phyloP scores from a whole-genome alignment of 805 yeast genomes.

The Cyberlindnera maclurae region DNA sequence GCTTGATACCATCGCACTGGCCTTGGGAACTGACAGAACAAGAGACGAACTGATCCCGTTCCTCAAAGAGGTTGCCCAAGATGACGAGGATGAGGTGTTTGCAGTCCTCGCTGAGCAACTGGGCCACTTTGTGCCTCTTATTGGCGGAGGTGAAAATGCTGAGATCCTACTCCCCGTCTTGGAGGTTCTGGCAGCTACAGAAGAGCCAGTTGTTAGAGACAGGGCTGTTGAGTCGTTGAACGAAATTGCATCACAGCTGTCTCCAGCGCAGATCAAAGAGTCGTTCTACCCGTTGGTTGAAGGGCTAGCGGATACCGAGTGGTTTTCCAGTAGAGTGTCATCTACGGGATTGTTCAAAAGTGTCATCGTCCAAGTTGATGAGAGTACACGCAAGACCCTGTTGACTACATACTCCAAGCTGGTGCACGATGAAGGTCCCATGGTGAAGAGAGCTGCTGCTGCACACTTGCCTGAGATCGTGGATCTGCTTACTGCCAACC shows the following conservation, averaged over 20 bases:
- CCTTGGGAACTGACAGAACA: constrained; percentile 90
- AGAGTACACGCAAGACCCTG: constrained; percentile 50
- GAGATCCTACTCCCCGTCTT: constrained; percentile 51
- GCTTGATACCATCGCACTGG: constrained; percentile 88
- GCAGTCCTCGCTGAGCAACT: constrained; percentile 88
- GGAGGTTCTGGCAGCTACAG: constrained; percentile 82
- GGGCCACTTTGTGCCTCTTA: constrained; percentile 78
- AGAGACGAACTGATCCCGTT: constrained; percentile 86
- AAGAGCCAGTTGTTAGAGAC: constrained; percentile 94
- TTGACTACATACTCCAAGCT: constrained; percentile 62
- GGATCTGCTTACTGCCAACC: constrained; percentile 44
- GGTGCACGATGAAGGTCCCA: constrained; percentile 88
- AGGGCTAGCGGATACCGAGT: constrained; percentile 75
- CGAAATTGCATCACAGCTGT: constrained; percentile 54
- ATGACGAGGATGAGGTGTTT: constrained; percentile 97
- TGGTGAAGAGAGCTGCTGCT: constrained; percentile 96
- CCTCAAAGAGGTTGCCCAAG: constrained; percentile 77
- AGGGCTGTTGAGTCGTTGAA: constrained; percentile 86
- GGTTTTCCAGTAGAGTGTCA: constrained; percentile 92
- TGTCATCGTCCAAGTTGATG: constrained; percentile 52
- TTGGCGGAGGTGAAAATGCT: constrained; percentile 76
- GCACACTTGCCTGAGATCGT: constrained; percentile 71
- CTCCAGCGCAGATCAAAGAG: constrained; percentile 54
- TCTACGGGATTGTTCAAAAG: constrained; percentile 82
- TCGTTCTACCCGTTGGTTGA: constrained; percentile 72